Evolutionary conservation across 1,284 basidiomycete genomes (phyloP), one percentile per base, ranked within the genome.

Genomic region (Ustilago tritici): DNA sequence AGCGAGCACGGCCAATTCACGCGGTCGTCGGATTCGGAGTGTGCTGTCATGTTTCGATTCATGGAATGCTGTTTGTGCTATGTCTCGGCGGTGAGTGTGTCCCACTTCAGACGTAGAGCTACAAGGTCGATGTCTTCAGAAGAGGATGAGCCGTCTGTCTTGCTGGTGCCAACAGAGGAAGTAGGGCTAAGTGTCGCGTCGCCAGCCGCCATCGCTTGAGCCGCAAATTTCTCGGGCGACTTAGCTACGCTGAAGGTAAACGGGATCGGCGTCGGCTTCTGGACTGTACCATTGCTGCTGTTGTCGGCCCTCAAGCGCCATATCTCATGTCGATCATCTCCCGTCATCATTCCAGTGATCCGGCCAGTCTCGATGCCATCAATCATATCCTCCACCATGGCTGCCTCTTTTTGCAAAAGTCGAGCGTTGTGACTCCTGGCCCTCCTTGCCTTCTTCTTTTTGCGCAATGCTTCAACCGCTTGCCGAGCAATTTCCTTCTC

Each of bases 111-210:
- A 2, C 68, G 57, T 38, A 68, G 47, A 19, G 68, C 73, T 4
- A 68, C 73, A 11, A 71, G 62, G 46, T 71, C 68, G 32, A 71
- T 38, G 23, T 76, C 68, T 35, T 68, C 73, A 6, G 68, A 71
- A 12, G 65, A 62, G 15, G 65, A 61, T 6, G 66, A 69, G 19
- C 43, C 56, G n/a, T 61, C 61, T 8, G 72, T 63, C 12, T 17
- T 55, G 56, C n/a, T 63, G 36, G 69, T 56, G 46, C 23, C 53
- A 19, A 38, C n/a, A 9, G 61, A 64, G 17, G 32, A 49, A 34
- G 67, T 62, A 2, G 63, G 69, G 46, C 69, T 65, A 19, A 49
- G 32, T 34, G 34, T 17, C 2, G n/a, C 47, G 15, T 56, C 35
- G 40, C 35, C 41, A 49, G 15, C 28, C 7, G 28, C 28, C 19